Percentiles rank a stretch among this genome's conserved stretches.
Evolutionary conservation across 192 early-diverging fungal species (phyloP).

Genomic region (Coemansia sp.): DNA sequence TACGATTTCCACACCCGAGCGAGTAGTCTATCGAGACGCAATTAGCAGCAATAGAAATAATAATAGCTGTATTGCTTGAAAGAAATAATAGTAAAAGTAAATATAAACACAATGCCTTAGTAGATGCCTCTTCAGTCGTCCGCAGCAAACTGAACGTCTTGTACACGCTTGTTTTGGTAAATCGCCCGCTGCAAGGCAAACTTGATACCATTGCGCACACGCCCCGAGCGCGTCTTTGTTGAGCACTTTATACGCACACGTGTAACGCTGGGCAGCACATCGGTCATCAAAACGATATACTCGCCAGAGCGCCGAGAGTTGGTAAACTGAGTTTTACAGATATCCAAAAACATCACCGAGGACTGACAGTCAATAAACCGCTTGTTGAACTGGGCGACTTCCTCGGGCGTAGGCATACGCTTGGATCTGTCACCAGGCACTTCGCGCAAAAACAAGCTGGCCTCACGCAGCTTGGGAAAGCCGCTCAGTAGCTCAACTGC

Average conservation of each 20-base stretch:
- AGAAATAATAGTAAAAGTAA: background rate
- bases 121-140: background rate
- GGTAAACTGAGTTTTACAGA: background rate
- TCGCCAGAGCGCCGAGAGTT: slow-evolving; percentile 17
- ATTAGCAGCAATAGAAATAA: background rate
- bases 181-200: slow-evolving; percentile 13
- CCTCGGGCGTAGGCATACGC: background rate
- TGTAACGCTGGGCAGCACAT: slow-evolving; percentile 17
- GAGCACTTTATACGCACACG: slow-evolving; percentile 3
- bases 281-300: slow-evolving; percentile 22
- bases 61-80: background rate
- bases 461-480: slow-evolving; percentile 4
- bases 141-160: background rate
- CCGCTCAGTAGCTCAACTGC: slow-evolving; percentile 7
- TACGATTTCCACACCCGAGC: slow-evolving; percentile 9
- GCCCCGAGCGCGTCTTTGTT: background rate
- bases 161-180: slow-evolving; percentile 10
- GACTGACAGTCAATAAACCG: slow-evolving; percentile 9
- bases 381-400: slow-evolving; percentile 11
- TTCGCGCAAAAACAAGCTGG: slow-evolving; percentile 7
- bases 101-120: background rate
- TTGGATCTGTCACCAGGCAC: background rate
- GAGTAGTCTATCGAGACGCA: slow-evolving; percentile 4
- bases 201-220: slow-evolving; percentile 4
- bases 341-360: slow-evolving; percentile 9